Conservation (phyloP, 768 basidiomycete species). For the Stropharia rugosoannulata region DNA sequence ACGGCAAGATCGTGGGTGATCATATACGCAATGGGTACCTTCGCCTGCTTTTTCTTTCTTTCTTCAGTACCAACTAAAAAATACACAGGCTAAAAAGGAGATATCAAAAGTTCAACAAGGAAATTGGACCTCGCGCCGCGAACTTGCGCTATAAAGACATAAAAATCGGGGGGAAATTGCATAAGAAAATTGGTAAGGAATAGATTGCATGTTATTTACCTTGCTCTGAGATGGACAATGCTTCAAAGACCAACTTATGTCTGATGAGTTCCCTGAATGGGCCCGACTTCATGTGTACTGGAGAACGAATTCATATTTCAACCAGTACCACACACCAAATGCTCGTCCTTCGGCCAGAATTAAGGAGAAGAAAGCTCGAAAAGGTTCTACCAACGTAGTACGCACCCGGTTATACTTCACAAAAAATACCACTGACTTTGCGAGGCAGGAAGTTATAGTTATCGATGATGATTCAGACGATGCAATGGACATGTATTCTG, state of each 20-base stretch:
- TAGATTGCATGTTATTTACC: background rate
- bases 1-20: background rate
- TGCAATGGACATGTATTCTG: too few relatives aligned
- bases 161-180: background rate
- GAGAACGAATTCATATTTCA: background rate
- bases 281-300: background rate
- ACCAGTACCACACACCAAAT: background rate
- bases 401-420: too few relatives aligned
- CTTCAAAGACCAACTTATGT: background rate
- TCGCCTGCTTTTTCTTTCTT: too few relatives aligned
- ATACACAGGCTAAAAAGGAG: background rate
- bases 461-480: too few relatives aligned
- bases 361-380: background rate
- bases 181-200: background rate
- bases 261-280: background rate
- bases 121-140: background rate
- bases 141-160: background rate
- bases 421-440: too few relatives aligned
- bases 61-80: background rate
- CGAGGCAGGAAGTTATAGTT: too few relatives aligned
- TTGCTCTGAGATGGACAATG: background rate
- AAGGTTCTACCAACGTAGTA: background rate
- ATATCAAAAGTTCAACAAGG: background rate
- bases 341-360: background rate
- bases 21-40: background rate